Percentiles rank a stretch among this genome's conserved stretches.
Evolutionary conservation across 768 basidiomycete species (phyloP).

Genomic region (Lactarius sp.): DNA sequence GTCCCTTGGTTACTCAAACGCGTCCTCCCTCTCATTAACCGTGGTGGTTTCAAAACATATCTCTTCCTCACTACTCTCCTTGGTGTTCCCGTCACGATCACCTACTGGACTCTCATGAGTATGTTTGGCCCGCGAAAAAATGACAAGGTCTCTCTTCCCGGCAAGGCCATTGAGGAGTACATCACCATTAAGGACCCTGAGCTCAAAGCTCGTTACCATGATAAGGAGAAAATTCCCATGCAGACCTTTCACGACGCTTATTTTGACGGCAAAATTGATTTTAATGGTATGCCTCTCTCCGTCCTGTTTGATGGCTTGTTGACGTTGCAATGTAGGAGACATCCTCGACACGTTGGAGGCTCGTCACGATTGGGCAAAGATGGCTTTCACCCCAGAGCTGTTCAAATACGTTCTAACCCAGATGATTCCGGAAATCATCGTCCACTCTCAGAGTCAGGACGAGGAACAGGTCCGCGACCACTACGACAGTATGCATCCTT

Average conservation of each 20-base stretch:
- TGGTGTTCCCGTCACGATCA: slow-evolving; percentile 71
- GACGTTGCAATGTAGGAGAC: slow-evolving; percentile 54
- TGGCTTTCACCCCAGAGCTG: slow-evolving; percentile 84
- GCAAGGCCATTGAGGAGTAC: slow-evolving; percentile 83
- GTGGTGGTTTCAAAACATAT: slow-evolving; percentile 84
- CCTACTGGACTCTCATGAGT: slow-evolving; percentile 88
- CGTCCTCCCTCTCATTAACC: slow-evolving; percentile 73
- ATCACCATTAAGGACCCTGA: slow-evolving; percentile 84
- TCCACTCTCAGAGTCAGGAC: slow-evolving; percentile 88
- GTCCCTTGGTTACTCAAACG: slow-evolving; percentile 84
- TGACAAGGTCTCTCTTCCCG: slow-evolving; percentile 80
- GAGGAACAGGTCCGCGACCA: slow-evolving; percentile 93
- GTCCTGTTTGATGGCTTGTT: slow-evolving; percentile 8
- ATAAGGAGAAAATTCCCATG: slow-evolving; percentile 93
- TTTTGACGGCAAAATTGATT: slow-evolving; percentile 93
- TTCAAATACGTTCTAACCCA: slow-evolving; percentile 90
- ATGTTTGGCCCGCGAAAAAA: slow-evolving; percentile 76
- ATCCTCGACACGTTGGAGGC: slow-evolving; percentile 91
- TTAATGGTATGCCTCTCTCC: slow-evolving; percentile 64
- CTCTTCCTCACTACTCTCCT: slow-evolving; percentile 70
- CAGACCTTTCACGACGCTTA: slow-evolving; percentile 97
- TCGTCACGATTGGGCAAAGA: slow-evolving; percentile 92
- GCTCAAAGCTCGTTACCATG: slow-evolving; percentile 72
- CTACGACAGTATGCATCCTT: slow-evolving; percentile 71
- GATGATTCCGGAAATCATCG: slow-evolving; percentile 89